Percentiles rank a stretch among this genome's conserved stretches.
phyloP scores from a whole-genome alignment of 805 yeast genomes.

The Ogataea salicorniae region DNA sequence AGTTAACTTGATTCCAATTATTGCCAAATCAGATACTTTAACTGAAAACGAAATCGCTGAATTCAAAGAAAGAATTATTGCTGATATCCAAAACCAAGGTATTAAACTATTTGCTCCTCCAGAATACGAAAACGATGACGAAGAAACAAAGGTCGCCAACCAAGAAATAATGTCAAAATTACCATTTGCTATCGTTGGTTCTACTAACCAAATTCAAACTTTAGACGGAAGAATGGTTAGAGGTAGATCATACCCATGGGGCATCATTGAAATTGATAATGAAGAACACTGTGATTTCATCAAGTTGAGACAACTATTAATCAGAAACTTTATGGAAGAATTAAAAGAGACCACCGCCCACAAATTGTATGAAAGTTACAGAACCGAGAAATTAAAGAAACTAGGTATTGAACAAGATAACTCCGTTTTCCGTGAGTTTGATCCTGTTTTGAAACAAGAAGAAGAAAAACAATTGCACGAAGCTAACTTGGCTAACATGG shows the following conservation, averaged over 20 bases:
- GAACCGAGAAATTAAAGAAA: slow-evolving; percentile 71
- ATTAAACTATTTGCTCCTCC: slow-evolving; percentile 77
- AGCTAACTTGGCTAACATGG: slow-evolving; percentile 89
- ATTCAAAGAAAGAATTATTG: slow-evolving; percentile 73
- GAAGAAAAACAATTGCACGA: slow-evolving; percentile 92
- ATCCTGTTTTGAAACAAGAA: slow-evolving; percentile 86
- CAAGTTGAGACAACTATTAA: slow-evolving; percentile 78
- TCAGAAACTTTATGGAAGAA: slow-evolving; percentile 91
- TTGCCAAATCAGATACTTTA: slow-evolving; percentile 91
- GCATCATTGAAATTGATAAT: slow-evolving; percentile 90
- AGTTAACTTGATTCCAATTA: slow-evolving; percentile 90
- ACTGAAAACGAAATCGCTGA: slow-evolving; percentile 76
- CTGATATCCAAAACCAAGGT: slow-evolving; percentile 69
- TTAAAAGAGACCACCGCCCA: slow-evolving; percentile 80
- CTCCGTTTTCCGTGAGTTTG: slow-evolving; percentile 89
- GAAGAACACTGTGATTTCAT: slow-evolving; percentile 91
- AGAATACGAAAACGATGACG: slow-evolving; percentile 70
- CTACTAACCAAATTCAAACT: slow-evolving; percentile 64
- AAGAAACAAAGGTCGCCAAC: slow-evolving; percentile 66
- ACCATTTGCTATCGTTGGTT: slow-evolving; percentile 95
- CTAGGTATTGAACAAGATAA: slow-evolving; percentile 92
- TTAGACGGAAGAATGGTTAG: slow-evolving; percentile 76
- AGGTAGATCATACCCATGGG: slow-evolving; percentile 97
- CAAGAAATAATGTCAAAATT: slow-evolving; percentile 61
- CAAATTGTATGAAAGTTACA: slow-evolving; percentile 77